phyloP scores from a whole-genome alignment of 768 basidiomycete genomes.

The Tricholoma sp. region DNA sequence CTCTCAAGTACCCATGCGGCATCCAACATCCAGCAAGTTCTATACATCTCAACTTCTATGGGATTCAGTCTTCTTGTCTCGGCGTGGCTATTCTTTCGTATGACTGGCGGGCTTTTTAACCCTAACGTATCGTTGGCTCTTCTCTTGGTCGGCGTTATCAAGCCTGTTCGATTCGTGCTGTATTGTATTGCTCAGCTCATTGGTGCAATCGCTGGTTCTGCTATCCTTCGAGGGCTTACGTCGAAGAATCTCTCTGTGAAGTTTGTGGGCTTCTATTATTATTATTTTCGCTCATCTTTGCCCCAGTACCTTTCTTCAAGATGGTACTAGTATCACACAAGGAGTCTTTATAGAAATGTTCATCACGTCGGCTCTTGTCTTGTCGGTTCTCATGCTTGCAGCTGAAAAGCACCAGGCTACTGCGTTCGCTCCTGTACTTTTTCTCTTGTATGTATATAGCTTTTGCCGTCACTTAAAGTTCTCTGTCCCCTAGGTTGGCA shows the following conservation, averaged over 20 bases:
- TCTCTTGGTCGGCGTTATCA: slow-evolving; percentile 49
- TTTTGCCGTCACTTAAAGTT: not conserved
- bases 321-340: slow-evolving; percentile 47
- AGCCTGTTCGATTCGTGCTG: slow-evolving; percentile 51
- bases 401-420: slow-evolving; percentile 65
- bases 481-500: slow-evolving; percentile 41
- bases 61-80: slow-evolving; percentile 58
- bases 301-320: slow-evolving; percentile 41
- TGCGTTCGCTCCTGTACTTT: slow-evolving; percentile 61
- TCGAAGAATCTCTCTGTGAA: slow-evolving; percentile 51
- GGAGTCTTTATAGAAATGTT: slow-evolving; percentile 73
- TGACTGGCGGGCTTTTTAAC: slow-evolving; percentile 63
- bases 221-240: slow-evolving; percentile 48
- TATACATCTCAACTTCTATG: slow-evolving; percentile 58
- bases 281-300: slow-evolving; percentile 4
- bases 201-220: slow-evolving; percentile 58
- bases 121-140: slow-evolving; percentile 59
- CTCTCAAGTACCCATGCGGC: slow-evolving; percentile 16
- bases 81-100: slow-evolving; percentile 64
- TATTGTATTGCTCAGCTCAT: slow-evolving; percentile 58
- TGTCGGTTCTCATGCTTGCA: slow-evolving; percentile 69
- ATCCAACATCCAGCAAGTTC: slow-evolving; percentile 34
- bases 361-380: slow-evolving; percentile 51
- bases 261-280: slow-evolving; percentile 26
- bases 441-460: not conserved